Conservation (phyloP, 2,329 filamentous ascomycete species). For the Dactylellina cionopaga region DNA sequence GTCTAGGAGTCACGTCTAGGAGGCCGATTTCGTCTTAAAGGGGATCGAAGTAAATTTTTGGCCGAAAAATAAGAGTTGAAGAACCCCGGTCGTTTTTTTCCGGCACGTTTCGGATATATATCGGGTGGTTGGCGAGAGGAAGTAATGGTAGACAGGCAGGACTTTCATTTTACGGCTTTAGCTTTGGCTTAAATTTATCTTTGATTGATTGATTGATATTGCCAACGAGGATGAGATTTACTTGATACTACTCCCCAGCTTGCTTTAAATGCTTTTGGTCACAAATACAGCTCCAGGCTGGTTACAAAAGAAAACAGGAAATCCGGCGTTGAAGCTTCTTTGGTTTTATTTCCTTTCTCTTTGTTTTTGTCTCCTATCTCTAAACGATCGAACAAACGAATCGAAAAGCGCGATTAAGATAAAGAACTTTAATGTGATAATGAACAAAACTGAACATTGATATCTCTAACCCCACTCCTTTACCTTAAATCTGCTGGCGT, state of each 20-base stretch:
- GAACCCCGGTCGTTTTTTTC: too few relatives aligned
- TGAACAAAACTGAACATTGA: not conserved
- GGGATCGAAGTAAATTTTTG: conserved; percentile 16
- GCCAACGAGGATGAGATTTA: too few relatives aligned
- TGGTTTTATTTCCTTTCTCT: not conserved
- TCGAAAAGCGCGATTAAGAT: too few relatives aligned
- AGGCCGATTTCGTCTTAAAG: conserved; percentile 32
- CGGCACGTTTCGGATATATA: too few relatives aligned
- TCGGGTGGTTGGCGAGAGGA: not conserved
- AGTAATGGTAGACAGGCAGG: conserved; percentile 11
- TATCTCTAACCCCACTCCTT: not conserved
- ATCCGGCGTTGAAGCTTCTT: not conserved
- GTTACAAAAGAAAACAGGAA: not conserved
- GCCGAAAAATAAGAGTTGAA: not conserved
- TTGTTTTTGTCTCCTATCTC: too few relatives aligned
- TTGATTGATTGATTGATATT: not conserved
- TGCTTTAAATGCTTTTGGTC: too few relatives aligned
- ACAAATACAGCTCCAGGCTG: too few relatives aligned
- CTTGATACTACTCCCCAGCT: too few relatives aligned
- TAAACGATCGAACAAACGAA: not conserved
- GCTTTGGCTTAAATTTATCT: not conserved
- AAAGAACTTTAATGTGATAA: conserved; percentile 7
- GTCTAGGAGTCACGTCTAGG: conserved; percentile 59
- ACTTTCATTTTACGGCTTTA: not conserved
- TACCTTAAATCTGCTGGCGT: not conserved